Evolutionary conservation across 1,284 basidiomycete species (phyloP).

Genomic region (Gomphus bonarii): DNA sequence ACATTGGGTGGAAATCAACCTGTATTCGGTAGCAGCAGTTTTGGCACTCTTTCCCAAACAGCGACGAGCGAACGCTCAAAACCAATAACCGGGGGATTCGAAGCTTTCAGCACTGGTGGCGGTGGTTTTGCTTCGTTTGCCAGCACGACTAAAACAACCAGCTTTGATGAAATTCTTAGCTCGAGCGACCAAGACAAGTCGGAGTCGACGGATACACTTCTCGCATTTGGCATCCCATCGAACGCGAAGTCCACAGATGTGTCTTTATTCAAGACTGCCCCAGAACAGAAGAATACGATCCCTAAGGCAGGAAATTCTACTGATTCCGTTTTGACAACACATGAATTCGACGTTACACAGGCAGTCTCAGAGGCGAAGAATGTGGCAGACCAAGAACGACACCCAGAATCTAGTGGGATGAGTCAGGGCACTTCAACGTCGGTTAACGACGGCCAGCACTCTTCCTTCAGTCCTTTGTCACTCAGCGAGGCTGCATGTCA

Average conservation of each 20-base stretch:
- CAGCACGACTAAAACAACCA: constrained; percentile 22
- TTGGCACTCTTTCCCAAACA: constrained; percentile 1
- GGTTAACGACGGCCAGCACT: background rate
- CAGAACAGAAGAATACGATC: background rate
- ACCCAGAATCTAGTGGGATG: background rate
- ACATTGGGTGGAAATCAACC: background rate
- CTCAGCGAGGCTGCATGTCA: constrained; percentile 16
- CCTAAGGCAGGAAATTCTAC: background rate
- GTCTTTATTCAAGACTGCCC: background rate
- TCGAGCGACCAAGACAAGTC: background rate
- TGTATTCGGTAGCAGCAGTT: constrained; percentile 2
- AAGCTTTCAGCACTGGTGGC: constrained; percentile 34
- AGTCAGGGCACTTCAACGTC: constrained; percentile 7
- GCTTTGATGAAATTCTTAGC: constrained; percentile 34
- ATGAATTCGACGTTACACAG: background rate
- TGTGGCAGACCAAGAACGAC: background rate
- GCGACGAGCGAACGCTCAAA: background rate
- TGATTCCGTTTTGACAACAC: background rate
- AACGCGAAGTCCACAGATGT: background rate
- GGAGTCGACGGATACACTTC: constrained; percentile 13
- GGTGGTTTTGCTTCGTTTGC: constrained; percentile 35
- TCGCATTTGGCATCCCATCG: constrained; percentile 8
- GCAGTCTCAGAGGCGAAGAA: background rate
- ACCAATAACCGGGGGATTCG: constrained; percentile 29
- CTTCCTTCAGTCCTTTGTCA: constrained; percentile 23